phyloP scores from a whole-genome alignment of 495 filamentous ascomycete genomes.

The Aspergillus carlsbadensis region DNA sequence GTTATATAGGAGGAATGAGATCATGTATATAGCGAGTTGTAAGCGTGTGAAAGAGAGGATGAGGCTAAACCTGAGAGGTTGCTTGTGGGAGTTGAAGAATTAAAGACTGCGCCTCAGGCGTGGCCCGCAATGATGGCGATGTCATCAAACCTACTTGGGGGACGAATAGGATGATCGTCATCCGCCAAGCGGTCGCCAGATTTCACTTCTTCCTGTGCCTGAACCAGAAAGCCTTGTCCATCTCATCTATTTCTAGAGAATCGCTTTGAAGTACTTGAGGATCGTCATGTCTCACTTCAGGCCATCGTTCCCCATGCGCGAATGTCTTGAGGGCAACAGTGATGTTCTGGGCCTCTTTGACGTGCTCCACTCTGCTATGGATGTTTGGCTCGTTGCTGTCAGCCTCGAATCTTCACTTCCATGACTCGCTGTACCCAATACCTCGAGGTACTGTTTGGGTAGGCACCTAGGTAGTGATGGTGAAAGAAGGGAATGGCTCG shows the following conservation, averaged over 20 bases:
- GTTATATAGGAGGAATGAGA: conserved; percentile 6
- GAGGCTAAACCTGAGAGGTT: background rate
- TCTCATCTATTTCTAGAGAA: no score
- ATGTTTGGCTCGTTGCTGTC: no score
- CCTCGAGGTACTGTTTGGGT: no score
- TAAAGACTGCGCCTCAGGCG: conserved; percentile 26
- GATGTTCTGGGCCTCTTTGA: no score
- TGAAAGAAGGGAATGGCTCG: no score
- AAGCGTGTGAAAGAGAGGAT: background rate
- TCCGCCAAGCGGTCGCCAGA: conserved; percentile 25
- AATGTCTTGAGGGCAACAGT: no score
- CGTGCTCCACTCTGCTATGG: no score
- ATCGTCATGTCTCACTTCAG: background rate
- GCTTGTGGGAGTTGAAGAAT: conserved; percentile 13
- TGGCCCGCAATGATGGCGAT: conserved; percentile 38
- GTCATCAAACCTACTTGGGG: conserved; percentile 38
- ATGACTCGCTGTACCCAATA: no score
- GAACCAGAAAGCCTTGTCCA: background rate
- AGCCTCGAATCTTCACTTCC: background rate
- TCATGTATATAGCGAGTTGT: background rate
- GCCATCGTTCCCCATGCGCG: background rate
- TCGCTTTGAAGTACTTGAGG: no score
- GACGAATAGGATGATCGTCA: conserved; percentile 39
- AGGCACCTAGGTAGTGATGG: no score
- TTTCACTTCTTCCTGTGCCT: conserved; percentile 18